Base-by-base conservation (phyloP, 2,329 filamentous ascomycete species). In the Diaporthe vaccinii region DNA sequence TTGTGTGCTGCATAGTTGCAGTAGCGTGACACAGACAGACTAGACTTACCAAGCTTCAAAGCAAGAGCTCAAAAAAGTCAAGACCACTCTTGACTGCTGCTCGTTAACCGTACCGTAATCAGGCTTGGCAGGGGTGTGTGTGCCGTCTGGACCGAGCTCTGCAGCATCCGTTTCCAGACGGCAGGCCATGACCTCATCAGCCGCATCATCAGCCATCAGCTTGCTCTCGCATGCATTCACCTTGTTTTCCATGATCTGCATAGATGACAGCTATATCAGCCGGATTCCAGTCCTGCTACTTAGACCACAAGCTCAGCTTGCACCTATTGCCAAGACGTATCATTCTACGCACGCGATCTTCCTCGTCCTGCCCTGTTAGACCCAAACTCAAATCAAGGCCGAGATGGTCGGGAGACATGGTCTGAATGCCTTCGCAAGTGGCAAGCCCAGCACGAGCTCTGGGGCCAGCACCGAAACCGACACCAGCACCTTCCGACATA, bases 381-480 rank as follows among this genome's bases (percentile, higher is more conserved):
- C 25, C 59, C 41, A 36, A n/a, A 36, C 44, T 3, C 20, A 28
- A 34, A 31, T 7, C 34, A 14, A 36, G 17, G 17, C 28, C 34
- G 61, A 70, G 7, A 76, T 76, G 75, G 75, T 76, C 17, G 75
- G 75, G 39, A 75, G 75, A 74, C 61, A 74, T 51, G 51, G 68
- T 8, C 61, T 76, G 25, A 46, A 70, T 49, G 67, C 72, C 39
- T 75, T 70, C n/a, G 55, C 34, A 4, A 49, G 72, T 25, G 73
- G 73, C 20, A 58, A 41, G 28, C 2, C 41, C 59, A 31, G 36
- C 34, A 31, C 17, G 2, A 41, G 31, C 65, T 53, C 65, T 22
- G 34, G 65, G 25, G 22, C 8, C 17, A 67, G n/a, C 61, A 7
- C 28, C 1, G 17, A 34, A 9, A 6, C 1, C 22, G 14, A 4